Base-by-base conservation (phyloP, 305 asterid species). In the Ajuga reptans region DNA sequence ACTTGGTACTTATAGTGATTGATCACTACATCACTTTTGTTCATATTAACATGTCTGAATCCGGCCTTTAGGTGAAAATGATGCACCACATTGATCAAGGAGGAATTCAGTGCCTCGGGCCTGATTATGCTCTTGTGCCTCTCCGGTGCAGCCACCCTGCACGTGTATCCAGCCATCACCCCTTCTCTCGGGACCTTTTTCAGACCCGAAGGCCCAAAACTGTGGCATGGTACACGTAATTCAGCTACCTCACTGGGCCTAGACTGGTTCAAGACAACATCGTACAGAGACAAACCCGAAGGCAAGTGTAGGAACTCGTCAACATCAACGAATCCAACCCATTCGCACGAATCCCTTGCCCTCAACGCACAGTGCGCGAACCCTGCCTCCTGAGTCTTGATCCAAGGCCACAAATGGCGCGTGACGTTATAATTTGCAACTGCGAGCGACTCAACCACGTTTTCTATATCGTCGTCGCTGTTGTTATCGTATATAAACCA, bases 1-100 rank as follows among this genome's bases (percentile, higher is more conserved):
- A 87, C 89, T 79, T 89, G 96, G 66, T 83, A 89, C 78, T 87
- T 89, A 57, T 89, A 89, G 31, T 89, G 96, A 77, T 87, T 89
- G 36, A 89, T 82, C 55, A 83, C 95, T 71, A 83, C 4, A 36
- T 17, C 50, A 12, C 68, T 56, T 67, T 57, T 74, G 12, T 71
- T 77, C 77, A 87, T 27, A 16, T 80, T 75, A 9, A 60, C 80
- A 37, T 73, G 52, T 39, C 29, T 51, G 55, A 76, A 87, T 15
- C 85, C 89, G 0, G 72, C 4, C 62, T 78, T 77, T 18, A 89
- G 69, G 14, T 80, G 83, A 72, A 89, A 89, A 78, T 89, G 96
- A 60, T 89, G 96, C 71, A 89, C 89, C 64, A 80, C 66, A n/a
- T 87, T 89, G 63, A 89, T 76, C 81, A 89, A 56, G 1, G 89